These are phyloP conservation scores for Ophiocordyceps camponoti-rufipedis DNA, from an alignment of 2,329 filamentous ascomycete species.

Conservation along the genomic window DNA sequence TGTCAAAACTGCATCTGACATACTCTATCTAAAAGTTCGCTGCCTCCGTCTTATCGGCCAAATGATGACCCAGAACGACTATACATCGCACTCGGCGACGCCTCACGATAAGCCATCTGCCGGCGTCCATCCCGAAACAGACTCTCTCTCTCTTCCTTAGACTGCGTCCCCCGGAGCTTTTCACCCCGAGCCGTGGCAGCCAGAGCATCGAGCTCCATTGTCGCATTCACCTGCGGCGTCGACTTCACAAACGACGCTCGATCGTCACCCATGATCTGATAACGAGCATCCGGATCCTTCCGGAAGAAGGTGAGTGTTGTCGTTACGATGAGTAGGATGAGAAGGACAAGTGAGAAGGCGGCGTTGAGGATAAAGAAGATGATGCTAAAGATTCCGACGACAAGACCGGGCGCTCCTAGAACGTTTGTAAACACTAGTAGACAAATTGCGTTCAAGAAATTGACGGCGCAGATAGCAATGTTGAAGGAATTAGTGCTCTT, in stretches of 20 bases:
- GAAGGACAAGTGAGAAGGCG: conserved; percentile 60
- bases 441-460: conserved; percentile 83
- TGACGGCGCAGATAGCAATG: conserved; percentile 76
- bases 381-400: conserved; percentile 76
- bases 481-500: conserved; percentile 97
- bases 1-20: background rate
- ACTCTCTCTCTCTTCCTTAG: background rate
- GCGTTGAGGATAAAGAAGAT: conserved; percentile 81
- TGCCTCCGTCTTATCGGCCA: background rate
- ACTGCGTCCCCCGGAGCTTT: background rate
- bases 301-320: conserved; percentile 54
- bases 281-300: conserved; percentile 87
- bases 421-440: conserved; percentile 74
- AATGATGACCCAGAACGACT: conserved; percentile 54
- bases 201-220: background rate
- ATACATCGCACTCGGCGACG: conserved; percentile 43
- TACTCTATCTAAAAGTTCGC: background rate
- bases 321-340: conserved; percentile 56
- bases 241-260: conserved; percentile 96
- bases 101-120: background rate
- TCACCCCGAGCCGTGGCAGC: background rate
- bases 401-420: conserved; percentile 66
- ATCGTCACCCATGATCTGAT: conserved; percentile 93
- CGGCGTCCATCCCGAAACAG: background rate
- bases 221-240: background rate